Evolutionary conservation across 495 filamentous ascomycete species (phyloP).

Genomic region (Diplogelasinospora grovesii): DNA sequence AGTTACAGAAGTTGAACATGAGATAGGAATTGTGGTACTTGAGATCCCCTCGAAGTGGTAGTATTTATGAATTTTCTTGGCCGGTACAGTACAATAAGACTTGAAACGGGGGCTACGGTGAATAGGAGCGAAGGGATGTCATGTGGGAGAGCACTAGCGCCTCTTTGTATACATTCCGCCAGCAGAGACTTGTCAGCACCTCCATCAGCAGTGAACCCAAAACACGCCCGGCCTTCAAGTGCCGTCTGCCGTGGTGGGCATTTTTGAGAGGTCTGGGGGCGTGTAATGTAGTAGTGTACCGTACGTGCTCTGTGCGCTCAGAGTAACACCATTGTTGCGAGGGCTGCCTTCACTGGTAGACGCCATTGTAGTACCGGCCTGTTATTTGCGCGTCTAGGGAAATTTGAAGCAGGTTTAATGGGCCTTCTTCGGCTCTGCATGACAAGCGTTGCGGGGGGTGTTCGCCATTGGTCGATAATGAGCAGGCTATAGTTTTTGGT

Average conservation of each 20-base stretch:
- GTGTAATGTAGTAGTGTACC: too few species aligned
- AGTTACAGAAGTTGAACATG: too few species aligned
- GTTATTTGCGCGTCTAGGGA: constrained; percentile 17
- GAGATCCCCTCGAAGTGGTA: too few species aligned
- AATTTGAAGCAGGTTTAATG: constrained; percentile 3
- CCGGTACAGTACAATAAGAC: background rate
- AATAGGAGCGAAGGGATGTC: background rate
- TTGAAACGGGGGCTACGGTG: background rate
- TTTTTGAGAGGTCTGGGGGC: background rate
- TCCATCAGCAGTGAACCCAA: background rate
- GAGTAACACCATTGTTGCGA: constrained; percentile 8
- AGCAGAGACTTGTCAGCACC: background rate
- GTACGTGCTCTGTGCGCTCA: background rate
- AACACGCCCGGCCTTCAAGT: background rate
- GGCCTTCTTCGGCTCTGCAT: constrained; percentile 8
- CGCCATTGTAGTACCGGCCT: constrained; percentile 5
- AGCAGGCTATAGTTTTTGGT: constrained; percentile 20
- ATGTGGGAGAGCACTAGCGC: constrained; percentile 4
- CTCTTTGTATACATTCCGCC: constrained; percentile 3
- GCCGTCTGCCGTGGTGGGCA: too few species aligned
- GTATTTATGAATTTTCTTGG: background rate
- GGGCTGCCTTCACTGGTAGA: background rate
- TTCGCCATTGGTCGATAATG: constrained; percentile 15
- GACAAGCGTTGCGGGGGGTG: constrained; percentile 6
- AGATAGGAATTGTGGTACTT: too few species aligned